phyloP scores from a whole-genome alignment of 345 rosid genomes.

The Geranium rotundifolium region DNA sequence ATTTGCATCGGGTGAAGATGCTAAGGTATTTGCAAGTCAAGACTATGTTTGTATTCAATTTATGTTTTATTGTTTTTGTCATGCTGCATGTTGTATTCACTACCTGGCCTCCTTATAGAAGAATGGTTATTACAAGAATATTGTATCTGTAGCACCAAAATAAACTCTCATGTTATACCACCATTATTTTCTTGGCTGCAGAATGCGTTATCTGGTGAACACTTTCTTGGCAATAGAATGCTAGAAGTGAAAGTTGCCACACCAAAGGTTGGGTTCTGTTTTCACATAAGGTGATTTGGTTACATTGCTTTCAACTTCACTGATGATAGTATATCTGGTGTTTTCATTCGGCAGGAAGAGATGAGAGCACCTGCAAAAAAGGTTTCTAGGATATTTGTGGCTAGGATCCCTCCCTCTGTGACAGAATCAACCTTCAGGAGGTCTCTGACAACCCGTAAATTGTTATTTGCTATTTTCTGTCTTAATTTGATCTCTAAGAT shows the following conservation, averaged over 20 bases:
- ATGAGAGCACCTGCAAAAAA: constrained; percentile 84
- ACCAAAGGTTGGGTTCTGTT: constrained; percentile 56
- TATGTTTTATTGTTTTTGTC: neutral
- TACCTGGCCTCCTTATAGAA: neutral
- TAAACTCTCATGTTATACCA: neutral
- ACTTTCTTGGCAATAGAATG: constrained; percentile 74
- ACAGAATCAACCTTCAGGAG: constrained; percentile 77
- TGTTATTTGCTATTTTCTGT: neutral
- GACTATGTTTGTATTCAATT: neutral
- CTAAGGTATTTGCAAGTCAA: constrained; percentile 36
- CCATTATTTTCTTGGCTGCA: constrained; percentile 19
- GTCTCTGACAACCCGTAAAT: constrained; percentile 14
- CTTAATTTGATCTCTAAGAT: neutral
- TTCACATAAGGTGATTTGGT: neutral
- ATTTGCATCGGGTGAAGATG: constrained; percentile 64
- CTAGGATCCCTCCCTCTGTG: constrained; percentile 79
- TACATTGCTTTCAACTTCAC: neutral
- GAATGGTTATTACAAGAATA: neutral
- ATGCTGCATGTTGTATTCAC: neutral
- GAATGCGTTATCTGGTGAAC: constrained; percentile 67
- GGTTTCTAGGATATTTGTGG: constrained; percentile 86
- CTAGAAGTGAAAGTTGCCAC: constrained; percentile 90
- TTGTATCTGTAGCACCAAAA: neutral
- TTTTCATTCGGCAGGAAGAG: constrained; percentile 60
- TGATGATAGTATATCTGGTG: neutral